Base-by-base conservation (phyloP, 306 rosid genomes). In the Lablab purpureus region DNA sequence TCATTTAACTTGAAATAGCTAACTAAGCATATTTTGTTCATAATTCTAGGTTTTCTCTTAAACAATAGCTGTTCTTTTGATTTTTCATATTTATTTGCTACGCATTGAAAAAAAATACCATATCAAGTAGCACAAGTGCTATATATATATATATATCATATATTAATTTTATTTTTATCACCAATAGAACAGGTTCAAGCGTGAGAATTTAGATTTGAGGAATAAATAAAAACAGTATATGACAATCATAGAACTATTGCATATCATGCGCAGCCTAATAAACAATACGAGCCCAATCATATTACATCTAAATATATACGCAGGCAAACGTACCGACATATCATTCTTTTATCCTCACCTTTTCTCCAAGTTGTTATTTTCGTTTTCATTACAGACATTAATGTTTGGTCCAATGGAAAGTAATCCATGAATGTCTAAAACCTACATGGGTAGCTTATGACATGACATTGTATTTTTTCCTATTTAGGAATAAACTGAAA, bases 201-300 rank as follows among this genome's bases (percentile, higher is more conserved):
- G 43, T 37, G 43, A 9, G 10, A 63, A 63, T 13, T 7, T 4
- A 32, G 21, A 27, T 18, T 7, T 10, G 10, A 63, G 22, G 1
- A 60, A 45, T 21, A 62, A 10, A 40, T 15, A 25, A 74, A 59
- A 22, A 21, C 49, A 37, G 60, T 18, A 37, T 13, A 18, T 21
- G 50, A 19, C 46, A 67, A 55, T 45, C 18, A 30, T 36, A 67
- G 25, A 63, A 64, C 70, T 64, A 32, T 64, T 64, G 9, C 25
- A n/a, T 64, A 36, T 14, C 85, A 81, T 68, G 85, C 85, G 77
- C 59, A 59, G 56, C 80, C 80, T 81, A 81, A 45, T 41, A 55
- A 40, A 41, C 47, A 41, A 34, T 50, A n/a, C 50, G 59, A 65
- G 70, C 43, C 76, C 64, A 81, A 81, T 81, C 10, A 75, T 75